Base-by-base conservation (phyloP, 805 yeast species). In the Suhomyces kilbournensis region DNA sequence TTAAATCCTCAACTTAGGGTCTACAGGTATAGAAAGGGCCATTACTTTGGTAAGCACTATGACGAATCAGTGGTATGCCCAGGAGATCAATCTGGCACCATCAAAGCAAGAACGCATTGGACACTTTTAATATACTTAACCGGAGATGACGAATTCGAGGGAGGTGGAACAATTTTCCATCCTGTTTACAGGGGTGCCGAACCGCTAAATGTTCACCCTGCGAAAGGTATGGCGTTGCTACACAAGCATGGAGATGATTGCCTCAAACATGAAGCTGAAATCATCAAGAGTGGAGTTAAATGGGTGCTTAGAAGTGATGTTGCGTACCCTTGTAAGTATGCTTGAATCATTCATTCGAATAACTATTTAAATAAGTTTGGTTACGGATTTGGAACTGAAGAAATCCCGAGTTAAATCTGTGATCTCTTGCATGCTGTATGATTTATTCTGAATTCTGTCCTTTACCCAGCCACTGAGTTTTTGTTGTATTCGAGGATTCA, bases 401-500 rank as follows among this genome's bases (percentile, higher is more conserved):
- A 69, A 70, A n/a, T 65, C 70, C 14, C 52, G 53, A 4, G 72
- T 66, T 43, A 65, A 60, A 3, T 56, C 54, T 23, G 68, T 44
- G 2, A 63, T 54, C 20, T 58, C 53, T 7, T 55, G 44, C 23
- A 56, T 47, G 15, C 39, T 10, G 47, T 38, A 20, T 40, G 48
- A 14, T 43, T 51, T 15, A 9, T 23, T 5, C 26, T 46, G 47
- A 6, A 70, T 52, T 30, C 71, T 52, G n/a, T 64, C 61, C 32
- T 59, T 58, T 7, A 91, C 85, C 97, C 97, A 91, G 2, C 78
- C 78, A 34, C 94, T 86, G 32, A 91, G 66, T 61, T 88, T 88
- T 0, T 56, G 51, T 56, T 79, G 82, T 15, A 89, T 82, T 26
- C 72, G 66, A 1, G 60, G 58, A 2, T 64, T 63, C 2, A 60